A percentile compares a stretch with the other conserved stretches of the same genome.
Conservation (phyloP, 345 rosid species). For the Dipteronia sinensis region DNA sequence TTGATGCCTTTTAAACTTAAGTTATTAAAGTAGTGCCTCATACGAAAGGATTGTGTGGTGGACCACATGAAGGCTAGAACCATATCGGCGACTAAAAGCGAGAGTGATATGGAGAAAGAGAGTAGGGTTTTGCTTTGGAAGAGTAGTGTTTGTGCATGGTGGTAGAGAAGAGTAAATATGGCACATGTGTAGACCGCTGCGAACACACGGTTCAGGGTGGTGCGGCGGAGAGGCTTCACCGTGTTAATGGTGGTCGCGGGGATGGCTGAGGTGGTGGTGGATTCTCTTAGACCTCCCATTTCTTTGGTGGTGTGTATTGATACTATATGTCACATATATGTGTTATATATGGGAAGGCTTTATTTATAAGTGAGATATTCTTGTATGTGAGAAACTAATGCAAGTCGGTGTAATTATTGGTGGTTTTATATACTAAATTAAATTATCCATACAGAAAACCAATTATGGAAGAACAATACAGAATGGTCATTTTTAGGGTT, state of each 20-base stretch:
- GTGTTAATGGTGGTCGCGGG: slow-evolving; percentile 33
- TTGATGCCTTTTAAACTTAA: too few species aligned
- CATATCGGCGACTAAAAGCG: slow-evolving; percentile 49
- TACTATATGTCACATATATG: too few species aligned
- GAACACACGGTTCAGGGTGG: slow-evolving; percentile 45
- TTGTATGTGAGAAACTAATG: too few species aligned
- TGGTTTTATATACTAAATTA: too few species aligned
- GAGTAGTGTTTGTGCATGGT: slow-evolving; percentile 43
- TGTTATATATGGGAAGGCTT: too few species aligned
- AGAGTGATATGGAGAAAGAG: slow-evolving; percentile 23
- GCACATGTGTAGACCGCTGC: slow-evolving; percentile 53
- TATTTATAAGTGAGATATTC: too few species aligned
- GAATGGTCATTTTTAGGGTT: too few species aligned
- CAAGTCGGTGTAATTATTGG: too few species aligned
- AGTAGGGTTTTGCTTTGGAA: slow-evolving; percentile 21
- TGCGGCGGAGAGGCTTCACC: slow-evolving; percentile 37
- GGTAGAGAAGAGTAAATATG: slow-evolving; percentile 49
- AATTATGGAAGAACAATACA: too few species aligned
- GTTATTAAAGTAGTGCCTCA: too few species aligned
- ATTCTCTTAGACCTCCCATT: slow-evolving; percentile 18
- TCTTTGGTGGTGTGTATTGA: neutral
- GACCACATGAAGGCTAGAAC: slow-evolving; percentile 76
- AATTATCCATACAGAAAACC: too few species aligned
- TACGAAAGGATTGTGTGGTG: slow-evolving; percentile 38
- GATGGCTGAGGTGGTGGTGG: neutral